phyloP scores from a whole-genome alignment of 768 basidiomycete genomes.

The Lactarius deliciosus region DNA sequence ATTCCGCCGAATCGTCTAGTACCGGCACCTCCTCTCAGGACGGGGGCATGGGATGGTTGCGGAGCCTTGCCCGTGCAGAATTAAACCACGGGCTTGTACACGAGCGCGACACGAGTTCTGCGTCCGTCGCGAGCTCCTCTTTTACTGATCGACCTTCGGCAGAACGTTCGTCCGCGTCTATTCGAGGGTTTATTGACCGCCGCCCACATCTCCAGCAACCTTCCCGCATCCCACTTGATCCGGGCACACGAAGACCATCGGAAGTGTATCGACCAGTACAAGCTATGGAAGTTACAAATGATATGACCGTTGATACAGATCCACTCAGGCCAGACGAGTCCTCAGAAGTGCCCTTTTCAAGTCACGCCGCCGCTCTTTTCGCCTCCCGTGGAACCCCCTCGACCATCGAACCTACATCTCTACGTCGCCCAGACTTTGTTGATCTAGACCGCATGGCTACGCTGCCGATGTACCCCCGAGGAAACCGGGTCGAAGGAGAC shows the following conservation, averaged over 20 bases:
- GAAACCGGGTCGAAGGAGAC: conserved; percentile 17
- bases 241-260: conserved; percentile 10
- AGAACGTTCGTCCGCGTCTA: conserved; percentile 13
- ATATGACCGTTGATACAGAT: conserved; percentile 5
- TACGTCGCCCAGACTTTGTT: conserved; percentile 10
- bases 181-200: conserved; percentile 18
- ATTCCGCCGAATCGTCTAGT: conserved; percentile 8
- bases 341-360: conserved; percentile 28
- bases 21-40: conserved; percentile 6
- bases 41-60: conserved; percentile 16
- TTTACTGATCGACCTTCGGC: conserved; percentile 9
- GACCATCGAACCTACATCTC: conserved; percentile 8
- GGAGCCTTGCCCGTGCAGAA: conserved; percentile 22
- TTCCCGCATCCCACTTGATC: conserved; percentile 15
- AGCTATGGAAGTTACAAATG: conserved; percentile 4
- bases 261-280: conserved; percentile 18
- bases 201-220: conserved; percentile 17
- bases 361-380: conserved; percentile 28
- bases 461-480: conserved; percentile 8
- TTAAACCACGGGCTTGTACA: conserved; percentile 16
- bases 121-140: not conserved
- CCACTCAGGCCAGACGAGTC: conserved; percentile 16
- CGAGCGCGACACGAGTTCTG: conserved; percentile 9
- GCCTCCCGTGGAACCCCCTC: conserved; percentile 24
- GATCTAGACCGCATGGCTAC: conserved; percentile 7